Percentiles rank a stretch among this genome's conserved stretches.
Conservation (phyloP, 805 yeast species). For the Grigorovia transvaalensis region DNA sequence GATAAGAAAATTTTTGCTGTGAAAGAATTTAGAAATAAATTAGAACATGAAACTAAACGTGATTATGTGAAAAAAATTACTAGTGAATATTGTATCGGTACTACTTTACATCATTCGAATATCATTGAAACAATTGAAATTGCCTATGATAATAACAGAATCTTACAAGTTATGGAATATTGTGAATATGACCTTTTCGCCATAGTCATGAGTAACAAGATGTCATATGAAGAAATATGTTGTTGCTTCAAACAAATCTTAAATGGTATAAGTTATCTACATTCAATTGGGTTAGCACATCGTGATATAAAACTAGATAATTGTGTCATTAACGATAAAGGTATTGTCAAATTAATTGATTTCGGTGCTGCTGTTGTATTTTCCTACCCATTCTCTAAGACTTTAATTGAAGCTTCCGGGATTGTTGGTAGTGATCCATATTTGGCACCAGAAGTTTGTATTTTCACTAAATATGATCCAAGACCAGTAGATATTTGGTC, state of each 20-base stretch:
- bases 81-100: conserved; percentile 89
- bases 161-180: conserved; percentile 88
- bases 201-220: conserved; percentile 85
- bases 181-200: conserved; percentile 91
- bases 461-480: conserved; percentile 75
- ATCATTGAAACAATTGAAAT: conserved; percentile 87
- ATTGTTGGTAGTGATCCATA: conserved; percentile 86
- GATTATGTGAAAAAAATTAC: conserved; percentile 90
- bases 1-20: conserved; percentile 80
- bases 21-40: conserved; percentile 77
- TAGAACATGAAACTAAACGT: conserved; percentile 61
- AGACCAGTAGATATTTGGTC: conserved; percentile 94
- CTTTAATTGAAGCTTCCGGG: conserved; percentile 66
- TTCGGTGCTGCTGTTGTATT: conserved; percentile 91
- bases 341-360: conserved; percentile 83
- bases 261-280: conserved; percentile 72
- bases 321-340: conserved; percentile 74
- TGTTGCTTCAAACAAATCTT: conserved; percentile 85
- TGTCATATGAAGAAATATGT: conserved; percentile 67
- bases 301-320: conserved; percentile 87
- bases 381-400: conserved; percentile 72
- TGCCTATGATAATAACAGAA: conserved; percentile 76
- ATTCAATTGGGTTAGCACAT: conserved; percentile 78
- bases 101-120: conserved; percentile 80
- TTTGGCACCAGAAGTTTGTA: conserved; percentile 85